These are phyloP conservation scores for Coprinopsis marcescibilis DNA, from an alignment of 768 basidiomycete species.

Conservation along the genomic window DNA sequence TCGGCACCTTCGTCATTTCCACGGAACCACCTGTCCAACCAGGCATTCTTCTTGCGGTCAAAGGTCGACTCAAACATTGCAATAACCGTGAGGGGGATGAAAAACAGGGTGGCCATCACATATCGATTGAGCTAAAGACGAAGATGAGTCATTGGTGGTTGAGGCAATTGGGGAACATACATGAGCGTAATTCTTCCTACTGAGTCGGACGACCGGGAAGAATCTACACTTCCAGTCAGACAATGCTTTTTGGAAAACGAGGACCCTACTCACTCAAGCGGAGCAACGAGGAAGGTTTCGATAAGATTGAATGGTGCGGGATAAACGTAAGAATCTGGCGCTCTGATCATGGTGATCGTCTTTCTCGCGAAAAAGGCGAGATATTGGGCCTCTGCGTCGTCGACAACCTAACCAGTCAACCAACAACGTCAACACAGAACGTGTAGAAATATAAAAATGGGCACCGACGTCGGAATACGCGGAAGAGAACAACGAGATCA, in stretches of 20 bases:
- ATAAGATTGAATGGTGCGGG: conserved; percentile 91
- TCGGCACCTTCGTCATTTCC: conserved; percentile 53
- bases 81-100: conserved; percentile 67
- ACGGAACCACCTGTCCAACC: conserved; percentile 66
- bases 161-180: conserved; percentile 21
- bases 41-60: conserved; percentile 42
- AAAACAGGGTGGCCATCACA: conserved; percentile 79
- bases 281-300: conserved; percentile 74
- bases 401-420: conserved; percentile 56
- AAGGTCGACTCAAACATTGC: conserved; percentile 69
- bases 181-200: conserved; percentile 51
- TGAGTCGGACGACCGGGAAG: conserved; percentile 39
- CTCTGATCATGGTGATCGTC: conserved; percentile 78
- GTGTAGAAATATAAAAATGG: not conserved
- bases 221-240: conserved; percentile 26
- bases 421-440: not conserved
- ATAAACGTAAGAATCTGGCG: conserved; percentile 82
- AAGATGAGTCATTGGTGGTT: conserved; percentile 2
- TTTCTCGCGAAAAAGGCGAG: conserved; percentile 87
- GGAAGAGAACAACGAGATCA: conserved; percentile 93
- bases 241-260: conserved; percentile 4
- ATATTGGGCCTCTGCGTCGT: conserved; percentile 86
- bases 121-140: conserved; percentile 58
- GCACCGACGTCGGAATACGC: conserved; percentile 80
- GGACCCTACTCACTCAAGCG: conserved; percentile 65